Evolutionary conservation across 306 rosid genomes (phyloP).

Genomic region (Dryas drummondii): DNA sequence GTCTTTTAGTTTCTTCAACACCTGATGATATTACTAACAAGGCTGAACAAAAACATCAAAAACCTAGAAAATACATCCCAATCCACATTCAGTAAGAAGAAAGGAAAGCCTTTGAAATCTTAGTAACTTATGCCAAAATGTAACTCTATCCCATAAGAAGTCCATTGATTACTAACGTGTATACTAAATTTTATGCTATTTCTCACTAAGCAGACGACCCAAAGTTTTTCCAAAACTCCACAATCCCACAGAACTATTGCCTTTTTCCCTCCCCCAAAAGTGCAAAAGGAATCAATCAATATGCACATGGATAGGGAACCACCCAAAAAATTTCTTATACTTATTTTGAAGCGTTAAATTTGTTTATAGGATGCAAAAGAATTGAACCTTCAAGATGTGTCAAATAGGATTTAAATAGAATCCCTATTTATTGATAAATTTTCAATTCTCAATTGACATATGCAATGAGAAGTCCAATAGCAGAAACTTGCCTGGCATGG

Average conservation of each 20-base stretch:
- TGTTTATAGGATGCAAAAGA: background rate
- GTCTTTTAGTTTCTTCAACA: no score
- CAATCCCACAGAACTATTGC: background rate
- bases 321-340: background rate
- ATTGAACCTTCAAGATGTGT: background rate
- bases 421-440: slow-evolving; percentile 10
- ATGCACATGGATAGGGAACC: background rate
- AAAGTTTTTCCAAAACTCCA: background rate
- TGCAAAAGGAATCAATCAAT: background rate
- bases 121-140: background rate
- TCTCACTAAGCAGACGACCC: background rate
- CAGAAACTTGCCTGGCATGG: slow-evolving; percentile 62
- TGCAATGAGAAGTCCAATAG: background rate
- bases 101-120: background rate
- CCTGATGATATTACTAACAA: background rate
- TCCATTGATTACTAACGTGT: background rate
- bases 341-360: background rate
- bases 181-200: background rate
- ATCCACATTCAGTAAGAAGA: background rate
- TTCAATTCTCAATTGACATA: slow-evolving; percentile 15
- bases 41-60: background rate
- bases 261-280: background rate
- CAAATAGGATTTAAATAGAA: background rate
- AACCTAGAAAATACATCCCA: background rate
- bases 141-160: background rate